Base-by-base conservation (phyloP, 345 rosid genomes). In the Dovyalis caffra region DNA sequence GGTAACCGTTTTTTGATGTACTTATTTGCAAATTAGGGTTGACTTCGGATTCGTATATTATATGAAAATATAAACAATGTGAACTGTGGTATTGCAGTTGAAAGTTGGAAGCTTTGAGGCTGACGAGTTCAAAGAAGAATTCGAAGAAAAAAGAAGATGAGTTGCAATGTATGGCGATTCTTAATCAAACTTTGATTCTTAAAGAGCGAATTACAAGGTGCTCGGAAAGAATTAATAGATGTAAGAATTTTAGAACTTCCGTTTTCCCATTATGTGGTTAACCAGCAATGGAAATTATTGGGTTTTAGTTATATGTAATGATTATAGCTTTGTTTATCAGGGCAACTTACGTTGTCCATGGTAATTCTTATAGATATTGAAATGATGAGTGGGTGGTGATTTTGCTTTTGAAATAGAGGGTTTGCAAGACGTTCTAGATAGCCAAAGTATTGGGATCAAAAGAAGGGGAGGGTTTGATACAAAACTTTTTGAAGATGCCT, bases 401-500 rank as follows among this genome's bases (percentile, higher is more conserved):
- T 35, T 21, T 33, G 15, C 45, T 16, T 15, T 72, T 37, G 53
- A 8, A 14, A 31, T 70, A 10, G n/a, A n/a, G n/a, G n/a, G n/a
- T n/a, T n/a, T n/a, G n/a, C 38, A 68, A 6, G 23, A 77, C 69
- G 47, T 3, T 29, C 71, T 66, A 12, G 38, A 70, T 76, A 62
- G n/a, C n/a, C 12, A 57, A 6, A 28, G 20, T 3, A 11, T 43
- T 16, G 64, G 68, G 49, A 69, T 76, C 45, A 75, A 76, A 26
- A 75, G 77, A 68, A 80, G 75, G 74, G 83, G 79, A 7, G 83
- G 63, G 34, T 7, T 43, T 43, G 69, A 63, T 45, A 12, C 7
- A 0, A 62, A 20, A 25, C 31, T 60, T 3, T 62, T 72, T 63
- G 32, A 21, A 11, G 75, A 12, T n/a, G 7, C 12, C 12, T 72